phyloP scores from a whole-genome alignment of 2,329 filamentous ascomycete genomes.

The Rachicladosporium sp. region DNA sequence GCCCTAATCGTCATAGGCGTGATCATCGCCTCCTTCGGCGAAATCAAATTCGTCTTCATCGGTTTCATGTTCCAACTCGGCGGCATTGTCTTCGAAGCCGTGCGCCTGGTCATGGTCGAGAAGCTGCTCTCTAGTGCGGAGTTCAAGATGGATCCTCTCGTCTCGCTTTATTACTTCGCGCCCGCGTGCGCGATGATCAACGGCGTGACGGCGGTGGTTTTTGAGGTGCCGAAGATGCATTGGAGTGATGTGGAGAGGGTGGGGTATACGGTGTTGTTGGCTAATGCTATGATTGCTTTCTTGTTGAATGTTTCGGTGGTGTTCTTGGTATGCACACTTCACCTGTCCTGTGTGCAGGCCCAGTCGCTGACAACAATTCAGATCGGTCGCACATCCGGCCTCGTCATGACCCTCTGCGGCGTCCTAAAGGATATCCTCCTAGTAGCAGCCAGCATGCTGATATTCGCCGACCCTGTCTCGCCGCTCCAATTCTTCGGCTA shows the following conservation, averaged over 20 bases:
- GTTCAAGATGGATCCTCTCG: constrained; percentile 85
- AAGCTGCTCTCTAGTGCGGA: constrained; percentile 67
- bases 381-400: constrained; percentile 80
- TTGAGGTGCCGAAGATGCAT: constrained; percentile 58
- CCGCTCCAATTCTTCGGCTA: constrained; percentile 73
- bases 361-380: constrained; percentile 23
- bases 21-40: constrained; percentile 83
- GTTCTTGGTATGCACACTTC: constrained; percentile 55
- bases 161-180: constrained; percentile 83
- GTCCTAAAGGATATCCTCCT: constrained; percentile 82
- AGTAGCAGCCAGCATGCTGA: constrained; percentile 65
- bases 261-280: constrained; percentile 57
- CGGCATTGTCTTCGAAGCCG: constrained; percentile 70
- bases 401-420: constrained; percentile 76
- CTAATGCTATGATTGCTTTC: constrained; percentile 69
- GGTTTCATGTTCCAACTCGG: constrained; percentile 70
- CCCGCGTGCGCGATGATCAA: constrained; percentile 77
- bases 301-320: constrained; percentile 75
- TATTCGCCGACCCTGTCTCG: constrained; percentile 67
- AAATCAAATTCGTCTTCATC: constrained; percentile 80
- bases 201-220: constrained; percentile 57
- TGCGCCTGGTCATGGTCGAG: constrained; percentile 75
- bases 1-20: constrained; percentile 91
- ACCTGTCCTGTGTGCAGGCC: neutral
- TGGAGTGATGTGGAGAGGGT: constrained; percentile 62